Conservation (phyloP, 495 filamentous ascomycete genomes). For the Penicillium taxi region DNA sequence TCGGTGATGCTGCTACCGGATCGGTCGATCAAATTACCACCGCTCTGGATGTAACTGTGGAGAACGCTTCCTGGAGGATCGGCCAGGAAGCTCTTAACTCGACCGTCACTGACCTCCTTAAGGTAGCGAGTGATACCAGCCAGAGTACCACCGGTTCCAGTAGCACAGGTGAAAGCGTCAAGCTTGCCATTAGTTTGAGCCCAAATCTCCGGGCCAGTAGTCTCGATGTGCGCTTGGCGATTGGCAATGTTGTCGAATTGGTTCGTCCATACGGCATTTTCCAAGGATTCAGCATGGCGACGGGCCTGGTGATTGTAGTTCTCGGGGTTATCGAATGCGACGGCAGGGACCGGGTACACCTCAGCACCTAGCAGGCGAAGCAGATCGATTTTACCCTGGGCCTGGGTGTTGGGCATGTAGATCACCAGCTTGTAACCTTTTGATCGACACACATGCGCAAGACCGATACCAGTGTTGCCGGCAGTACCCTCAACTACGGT, state of each 20-base stretch:
- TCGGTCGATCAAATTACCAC: conserved; percentile 75
- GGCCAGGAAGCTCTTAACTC: conserved; percentile 83
- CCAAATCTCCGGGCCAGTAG: conserved; percentile 96
- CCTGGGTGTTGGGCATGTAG: conserved; percentile 99
- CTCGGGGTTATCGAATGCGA: conserved; percentile 88
- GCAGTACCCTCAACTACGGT: conserved; percentile 96
- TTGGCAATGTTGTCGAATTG: conserved; percentile 98
- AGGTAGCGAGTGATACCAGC: conserved; percentile 85
- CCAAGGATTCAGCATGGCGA: conserved; percentile 73
- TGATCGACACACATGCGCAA: conserved; percentile 91
- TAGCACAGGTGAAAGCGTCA: conserved; percentile 92
- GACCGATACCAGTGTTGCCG: conserved; percentile 95
- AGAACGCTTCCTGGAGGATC: conserved; percentile 90
- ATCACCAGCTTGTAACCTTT: conserved; percentile 93
- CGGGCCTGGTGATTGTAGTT: conserved; percentile 98
- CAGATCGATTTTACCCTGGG: conserved; percentile 94
- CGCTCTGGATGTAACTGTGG: conserved; percentile 82
- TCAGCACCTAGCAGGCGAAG: conserved; percentile 89
- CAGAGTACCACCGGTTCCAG: conserved; percentile 86
- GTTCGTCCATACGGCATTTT: conserved; percentile 97
- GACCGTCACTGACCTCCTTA: conserved; percentile 70
- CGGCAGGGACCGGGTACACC: conserved; percentile 94
- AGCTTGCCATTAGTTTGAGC: conserved; percentile 78
- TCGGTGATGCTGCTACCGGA: conserved; percentile 87
- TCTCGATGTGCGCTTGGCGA: conserved; percentile 89